Evolutionary conservation across 768 basidiomycete species (phyloP).

Genomic region (Lanmaoa rubissima): DNA sequence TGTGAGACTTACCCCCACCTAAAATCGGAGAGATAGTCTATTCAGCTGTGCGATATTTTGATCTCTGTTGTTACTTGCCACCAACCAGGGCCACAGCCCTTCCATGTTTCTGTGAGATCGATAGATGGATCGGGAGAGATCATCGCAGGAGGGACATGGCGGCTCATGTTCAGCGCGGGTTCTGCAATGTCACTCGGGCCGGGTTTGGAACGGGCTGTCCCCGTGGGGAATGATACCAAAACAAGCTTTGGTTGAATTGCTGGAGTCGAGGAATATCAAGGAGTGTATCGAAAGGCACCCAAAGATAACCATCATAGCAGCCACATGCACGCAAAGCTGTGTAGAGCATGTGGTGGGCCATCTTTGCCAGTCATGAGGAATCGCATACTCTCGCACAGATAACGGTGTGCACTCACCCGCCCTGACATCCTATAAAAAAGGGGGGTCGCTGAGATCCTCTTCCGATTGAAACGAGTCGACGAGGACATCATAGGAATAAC

Average conservation of each 20-base stretch:
- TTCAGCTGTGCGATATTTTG: conserved; percentile 7
- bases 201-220: conserved; percentile 42
- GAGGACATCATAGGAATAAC: conserved; percentile 48
- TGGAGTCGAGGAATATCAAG: conserved; percentile 49
- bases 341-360: conserved; percentile 56
- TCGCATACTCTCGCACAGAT: not conserved
- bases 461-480: conserved; percentile 47
- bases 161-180: conserved; percentile 17
- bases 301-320: conserved; percentile 51
- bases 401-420: conserved; percentile 31
- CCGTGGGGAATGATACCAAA: conserved; percentile 54
- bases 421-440: conserved; percentile 43
- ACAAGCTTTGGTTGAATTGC: conserved; percentile 42
- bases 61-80: conserved; percentile 34
- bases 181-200: conserved; percentile 21
- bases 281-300: conserved; percentile 52
- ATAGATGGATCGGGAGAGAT: conserved; percentile 41
- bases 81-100: conserved; percentile 42
- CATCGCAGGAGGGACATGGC: conserved; percentile 39
- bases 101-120: conserved; percentile 40
- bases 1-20: conserved; percentile 42
- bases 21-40: not conserved
- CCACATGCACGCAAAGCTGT: conserved; percentile 42
- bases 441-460: conserved; percentile 40
- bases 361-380: conserved; percentile 20